Base-by-base conservation (phyloP, 2,329 filamentous ascomycete species). In the Ophiocordyceps camponoti-floridani region DNA sequence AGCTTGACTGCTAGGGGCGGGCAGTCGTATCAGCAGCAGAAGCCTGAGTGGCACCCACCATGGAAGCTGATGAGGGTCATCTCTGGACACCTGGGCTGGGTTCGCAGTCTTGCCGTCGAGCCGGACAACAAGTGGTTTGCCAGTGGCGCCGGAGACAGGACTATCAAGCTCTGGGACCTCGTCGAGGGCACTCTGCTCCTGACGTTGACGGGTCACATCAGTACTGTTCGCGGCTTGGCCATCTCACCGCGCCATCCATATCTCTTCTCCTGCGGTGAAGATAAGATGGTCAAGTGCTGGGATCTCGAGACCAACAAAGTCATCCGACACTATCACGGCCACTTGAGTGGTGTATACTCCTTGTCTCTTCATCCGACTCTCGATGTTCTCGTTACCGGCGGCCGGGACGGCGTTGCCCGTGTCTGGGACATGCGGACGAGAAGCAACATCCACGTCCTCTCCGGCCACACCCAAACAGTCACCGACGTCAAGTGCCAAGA, bases 211-310 rank as follows among this genome's bases (percentile, higher is more conserved):
- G 89, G 89, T 33, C 89, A 95, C 62, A 95, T 94, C 56, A 93
- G 85, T 43, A 93, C 86, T 4, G 88, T 95, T 1, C 79, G 88
- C 44, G 91, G 91, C 2, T 72, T 98, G 42, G 91, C 89, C 0
- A 85, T 98, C 8, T 94, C 86, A 18, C 84, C 88, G 14, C 72
- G 91, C 42, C 91, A 98, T 64, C 93, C 91, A 0, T 98, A 98
- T 58, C 73, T 98, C 10, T 98, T 98, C 63, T 94, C 87, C 11
- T 98, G 91, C 57, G 93, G 86, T 47, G 91, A 98, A 63, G 91
- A 98, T 62, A 98, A 98, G 69, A 95, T 95, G 88, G 91, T 98
- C 49, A 98, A 98, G 65, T 98, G 91, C 66, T 98, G 91, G 91
- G 91, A 98, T 66, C 67, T 98, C 51, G 91, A 98, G 63, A 95